A percentile compares a stretch with the other conserved stretches of the same genome.
Conservation (phyloP, 2,329 filamentous ascomycete species). For the Dactylonectria estremocensis region DNA sequence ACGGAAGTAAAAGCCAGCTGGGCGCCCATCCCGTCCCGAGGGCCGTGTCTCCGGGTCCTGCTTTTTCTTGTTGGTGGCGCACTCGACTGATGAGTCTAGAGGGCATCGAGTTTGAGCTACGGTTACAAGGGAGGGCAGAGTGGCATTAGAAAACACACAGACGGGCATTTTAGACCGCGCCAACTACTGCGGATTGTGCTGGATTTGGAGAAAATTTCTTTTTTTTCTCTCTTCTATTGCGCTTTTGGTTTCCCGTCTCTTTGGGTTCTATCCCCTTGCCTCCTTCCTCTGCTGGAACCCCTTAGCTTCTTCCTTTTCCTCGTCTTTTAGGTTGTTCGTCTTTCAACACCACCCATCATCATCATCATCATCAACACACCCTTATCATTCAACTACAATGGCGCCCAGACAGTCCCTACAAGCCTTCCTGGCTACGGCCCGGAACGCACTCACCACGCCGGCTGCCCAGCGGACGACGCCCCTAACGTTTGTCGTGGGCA, state of each 20-base stretch:
- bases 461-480: slow-evolving; percentile 62
- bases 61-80: background rate
- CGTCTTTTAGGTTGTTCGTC: background rate
- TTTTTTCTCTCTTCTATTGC: background rate
- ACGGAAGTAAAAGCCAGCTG: too few relatives aligned
- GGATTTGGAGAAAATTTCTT: background rate
- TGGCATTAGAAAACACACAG: background rate
- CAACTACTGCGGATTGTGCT: background rate
- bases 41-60: too few relatives aligned
- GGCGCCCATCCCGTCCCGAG: too few relatives aligned
- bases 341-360: background rate
- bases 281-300: background rate
- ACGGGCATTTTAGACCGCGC: background rate
- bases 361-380: background rate
- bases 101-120: background rate
- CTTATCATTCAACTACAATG: slow-evolving; percentile 41
- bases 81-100: background rate
- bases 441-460: slow-evolving; percentile 61
- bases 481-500: slow-evolving; percentile 75
- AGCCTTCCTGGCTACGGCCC: slow-evolving; percentile 67
- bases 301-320: background rate
- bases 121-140: background rate
- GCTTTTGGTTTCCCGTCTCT: background rate
- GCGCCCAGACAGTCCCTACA: slow-evolving; percentile 36
- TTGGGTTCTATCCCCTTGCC: background rate